These are phyloP conservation scores for Boehmeria nivea DNA, from an alignment of 306 rosid species.

Conservation along the genomic window DNA sequence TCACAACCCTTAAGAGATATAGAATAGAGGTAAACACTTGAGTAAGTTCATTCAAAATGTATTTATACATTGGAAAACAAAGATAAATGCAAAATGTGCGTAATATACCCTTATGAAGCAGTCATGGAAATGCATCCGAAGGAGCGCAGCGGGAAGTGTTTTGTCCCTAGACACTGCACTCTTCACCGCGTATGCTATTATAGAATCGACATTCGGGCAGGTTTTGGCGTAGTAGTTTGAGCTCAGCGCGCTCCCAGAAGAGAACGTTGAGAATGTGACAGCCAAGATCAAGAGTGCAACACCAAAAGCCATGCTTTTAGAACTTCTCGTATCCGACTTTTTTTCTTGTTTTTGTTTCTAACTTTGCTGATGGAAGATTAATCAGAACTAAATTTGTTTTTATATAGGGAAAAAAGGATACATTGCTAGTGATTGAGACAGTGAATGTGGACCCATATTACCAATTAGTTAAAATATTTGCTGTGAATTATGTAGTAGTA, in stretches of 20 bases:
- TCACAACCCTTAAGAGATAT: conserved; percentile 39
- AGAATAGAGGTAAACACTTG: neutral
- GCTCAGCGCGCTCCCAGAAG: conserved; percentile 50
- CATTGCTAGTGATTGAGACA: conserved; percentile 13
- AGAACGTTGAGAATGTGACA: conserved; percentile 36
- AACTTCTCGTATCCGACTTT: neutral
- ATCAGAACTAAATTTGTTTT: conserved; percentile 17
- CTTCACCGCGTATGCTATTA: conserved; percentile 27
- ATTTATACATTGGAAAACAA: neutral
- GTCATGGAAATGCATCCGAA: conserved; percentile 56
- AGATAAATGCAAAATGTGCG: neutral
- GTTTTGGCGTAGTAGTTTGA: conserved; percentile 59
- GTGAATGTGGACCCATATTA: conserved; percentile 34
- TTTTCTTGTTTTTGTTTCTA: conserved; percentile 3
- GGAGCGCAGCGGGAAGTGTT: conserved; percentile 48
- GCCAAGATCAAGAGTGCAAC: conserved; percentile 37
- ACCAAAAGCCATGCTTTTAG: conserved; percentile 33
- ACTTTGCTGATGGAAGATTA: conserved; percentile 18
- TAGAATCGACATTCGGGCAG: conserved; percentile 57
- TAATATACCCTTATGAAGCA: conserved; percentile 43
- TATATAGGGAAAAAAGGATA: conserved; percentile 29
- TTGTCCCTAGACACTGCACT: conserved; percentile 30
- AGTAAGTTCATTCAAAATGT: neutral
- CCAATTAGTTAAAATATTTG: conserved; percentile 32
- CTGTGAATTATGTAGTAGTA: conserved; percentile 37